phyloP scores from a whole-genome alignment of 179 eudicot species.

The Silene vulgaris region DNA sequence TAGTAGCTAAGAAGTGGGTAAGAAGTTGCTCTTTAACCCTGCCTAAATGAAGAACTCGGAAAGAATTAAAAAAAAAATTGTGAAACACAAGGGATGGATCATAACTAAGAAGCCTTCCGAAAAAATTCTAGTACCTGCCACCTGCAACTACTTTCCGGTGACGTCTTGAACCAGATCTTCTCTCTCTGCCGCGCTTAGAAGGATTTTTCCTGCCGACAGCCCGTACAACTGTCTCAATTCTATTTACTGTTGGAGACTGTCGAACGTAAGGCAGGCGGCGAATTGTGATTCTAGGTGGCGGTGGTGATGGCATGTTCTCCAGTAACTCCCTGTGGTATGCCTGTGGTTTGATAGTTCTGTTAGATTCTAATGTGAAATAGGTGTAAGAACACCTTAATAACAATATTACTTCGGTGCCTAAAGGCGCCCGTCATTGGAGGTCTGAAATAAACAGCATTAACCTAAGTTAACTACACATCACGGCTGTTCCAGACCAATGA shows the following conservation, averaged over 20 bases:
- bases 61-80: not conserved
- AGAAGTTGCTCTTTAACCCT: constrained; percentile 13
- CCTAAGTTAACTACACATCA: too few species aligned
- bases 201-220: constrained; percentile 36
- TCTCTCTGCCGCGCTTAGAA: constrained; percentile 45
- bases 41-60: constrained; percentile 9
- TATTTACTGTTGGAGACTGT: constrained; percentile 25
- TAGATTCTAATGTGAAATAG: not conserved
- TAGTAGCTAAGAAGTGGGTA: constrained; percentile 15
- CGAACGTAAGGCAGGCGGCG: constrained; percentile 27
- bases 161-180: constrained; percentile 53
- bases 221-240: constrained; percentile 18
- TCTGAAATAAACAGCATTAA: too few species aligned
- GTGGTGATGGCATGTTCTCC: constrained; percentile 53
- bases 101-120: constrained; percentile 20
- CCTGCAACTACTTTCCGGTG: constrained; percentile 54
- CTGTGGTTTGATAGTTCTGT: constrained; percentile 29
- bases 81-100: not conserved
- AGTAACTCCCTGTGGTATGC: constrained; percentile 73
- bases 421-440: too few species aligned
- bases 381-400: not conserved
- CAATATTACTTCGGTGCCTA: too few species aligned
- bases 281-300: constrained; percentile 19
- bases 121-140: constrained; percentile 32
- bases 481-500: too few species aligned